Percentiles rank a stretch among this genome's conserved stretches.
Conservation (phyloP, 345 rosid genomes). For the Cardamine occulta region DNA sequence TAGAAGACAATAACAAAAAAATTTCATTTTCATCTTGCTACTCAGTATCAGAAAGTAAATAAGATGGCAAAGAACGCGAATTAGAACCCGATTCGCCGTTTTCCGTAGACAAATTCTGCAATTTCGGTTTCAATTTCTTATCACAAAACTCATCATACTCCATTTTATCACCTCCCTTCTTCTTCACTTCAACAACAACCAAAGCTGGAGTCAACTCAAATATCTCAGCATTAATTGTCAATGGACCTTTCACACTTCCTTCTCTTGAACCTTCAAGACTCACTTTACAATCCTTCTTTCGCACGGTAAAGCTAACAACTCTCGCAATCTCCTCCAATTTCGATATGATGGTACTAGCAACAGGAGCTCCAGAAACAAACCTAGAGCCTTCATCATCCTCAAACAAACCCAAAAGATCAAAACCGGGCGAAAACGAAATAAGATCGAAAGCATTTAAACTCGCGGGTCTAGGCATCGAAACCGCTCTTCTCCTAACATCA, state of each 20-base stretch:
- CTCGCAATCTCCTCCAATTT: slow-evolving; percentile 75
- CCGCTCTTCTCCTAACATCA: slow-evolving; percentile 40
- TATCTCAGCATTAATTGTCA: slow-evolving; percentile 65
- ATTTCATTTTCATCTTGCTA: slow-evolving; percentile 17
- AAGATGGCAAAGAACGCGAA: slow-evolving; percentile 28
- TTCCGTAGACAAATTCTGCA: slow-evolving; percentile 63
- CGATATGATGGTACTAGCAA: slow-evolving; percentile 57
- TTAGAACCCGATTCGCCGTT: slow-evolving; percentile 38
- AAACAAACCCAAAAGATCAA: slow-evolving; percentile 68
- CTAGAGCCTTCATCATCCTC: slow-evolving; percentile 69
- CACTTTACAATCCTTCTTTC: slow-evolving; percentile 76
- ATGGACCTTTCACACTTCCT: slow-evolving; percentile 63
- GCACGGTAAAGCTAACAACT: slow-evolving; percentile 64
- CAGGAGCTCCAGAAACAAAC: slow-evolving; percentile 68
- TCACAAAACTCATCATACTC: slow-evolving; percentile 86
- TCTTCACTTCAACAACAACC: slow-evolving; percentile 88
- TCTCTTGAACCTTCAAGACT: slow-evolving; percentile 72
- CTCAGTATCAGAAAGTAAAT: slow-evolving; percentile 72
- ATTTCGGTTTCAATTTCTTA: slow-evolving; percentile 72
- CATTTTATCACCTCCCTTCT: slow-evolving; percentile 81
- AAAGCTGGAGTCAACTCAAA: slow-evolving; percentile 67
- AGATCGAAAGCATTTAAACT: slow-evolving; percentile 77
- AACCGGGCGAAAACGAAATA: slow-evolving; percentile 71
- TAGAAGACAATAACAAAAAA: not conserved
- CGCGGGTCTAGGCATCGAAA: slow-evolving; percentile 59